Evolutionary conservation across 2,329 filamentous ascomycete genomes (phyloP), one percentile per base, ranked within the genome.

Genomic region (Cordyceps tenuipes): DNA sequence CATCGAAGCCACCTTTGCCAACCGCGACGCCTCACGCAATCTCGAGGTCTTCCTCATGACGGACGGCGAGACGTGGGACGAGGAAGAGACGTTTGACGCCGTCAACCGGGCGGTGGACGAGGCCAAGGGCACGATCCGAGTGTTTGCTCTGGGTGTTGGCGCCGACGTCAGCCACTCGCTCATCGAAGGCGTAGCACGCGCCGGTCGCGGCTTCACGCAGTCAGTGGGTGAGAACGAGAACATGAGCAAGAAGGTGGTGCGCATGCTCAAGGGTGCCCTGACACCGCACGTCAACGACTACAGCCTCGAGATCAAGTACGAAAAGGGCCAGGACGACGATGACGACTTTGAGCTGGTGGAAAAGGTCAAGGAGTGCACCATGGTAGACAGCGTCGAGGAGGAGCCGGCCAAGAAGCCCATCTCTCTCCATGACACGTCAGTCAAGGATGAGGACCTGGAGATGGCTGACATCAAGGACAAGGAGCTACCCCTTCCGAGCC

Each of bases 191-290:
- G 73, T 82, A 49, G 80, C 81, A 1, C 72, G 76, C 6, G 78
- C 77, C 10, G 82, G 83, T 2, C 79, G 79, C 21, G 82, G 82
- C 3, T 84, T 86, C 62, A 71, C 81, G 0, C 87, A 91, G 68
- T 76, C 80, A 0, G 86, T 90, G 0, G 76, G 76, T 1, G 72
- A 82, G 7, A 73, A 80, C 1, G 88, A 91, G 68, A 83, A 85
- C 66, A 82, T 90, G 71, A 83, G 88, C 65, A 81, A 75, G 63
- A 88, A 88, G 68, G 79, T 90, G 1, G 78, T 91, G 2, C 80
- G 88, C 2, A 91, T 91, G 88, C 75, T 91, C 60, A 89, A 88
- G 67, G 87, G 82, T 0, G 83, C 86, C 0, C 71, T 91, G 21
- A 83, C 81, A 2, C 85, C 86, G 0, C 86, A 90, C 63, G 76